Conservation (phyloP, 495 filamentous ascomycete species). For the Aspergillus taichungensis region DNA sequence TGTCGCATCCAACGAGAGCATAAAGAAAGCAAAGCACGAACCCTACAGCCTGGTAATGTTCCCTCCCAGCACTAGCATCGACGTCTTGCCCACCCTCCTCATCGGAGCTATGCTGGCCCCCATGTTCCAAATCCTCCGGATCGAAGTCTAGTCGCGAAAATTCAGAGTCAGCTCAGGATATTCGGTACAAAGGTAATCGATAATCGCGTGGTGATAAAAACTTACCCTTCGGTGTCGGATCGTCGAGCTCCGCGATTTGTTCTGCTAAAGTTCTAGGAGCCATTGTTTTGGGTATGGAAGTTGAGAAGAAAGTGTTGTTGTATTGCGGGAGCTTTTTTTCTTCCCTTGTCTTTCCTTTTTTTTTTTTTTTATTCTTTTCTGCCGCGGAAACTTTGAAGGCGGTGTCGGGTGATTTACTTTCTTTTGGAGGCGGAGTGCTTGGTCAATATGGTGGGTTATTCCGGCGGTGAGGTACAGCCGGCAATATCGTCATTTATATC, state of each 20-base stretch:
- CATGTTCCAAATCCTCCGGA: slow-evolving; percentile 63
- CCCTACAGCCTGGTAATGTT: slow-evolving; percentile 81
- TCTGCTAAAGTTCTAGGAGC: slow-evolving; percentile 44
- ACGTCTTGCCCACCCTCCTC: slow-evolving; percentile 27
- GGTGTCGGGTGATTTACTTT: slow-evolving; percentile 19
- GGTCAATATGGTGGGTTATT: background rate
- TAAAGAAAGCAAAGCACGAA: slow-evolving; percentile 26
- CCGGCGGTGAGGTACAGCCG: slow-evolving; percentile 19
- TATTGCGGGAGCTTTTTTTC: background rate
- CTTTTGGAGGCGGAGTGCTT: slow-evolving; percentile 1
- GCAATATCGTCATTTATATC: slow-evolving; percentile 14
- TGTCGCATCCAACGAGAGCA: background rate
- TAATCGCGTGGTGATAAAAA: background rate
- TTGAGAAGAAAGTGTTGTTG: background rate
- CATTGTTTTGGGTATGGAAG: slow-evolving; percentile 5
- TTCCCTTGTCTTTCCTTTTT: slow-evolving; percentile 2
- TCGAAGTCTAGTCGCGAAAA: slow-evolving; percentile 61
- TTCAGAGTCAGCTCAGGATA: background rate
- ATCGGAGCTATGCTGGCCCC: slow-evolving; percentile 44
- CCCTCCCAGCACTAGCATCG: slow-evolving; percentile 51
- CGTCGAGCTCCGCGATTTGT: slow-evolving; percentile 56
- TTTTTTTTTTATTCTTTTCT: slow-evolving; percentile 29
- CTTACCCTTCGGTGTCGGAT: slow-evolving; percentile 53
- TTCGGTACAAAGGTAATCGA: background rate
- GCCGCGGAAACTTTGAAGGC: slow-evolving; percentile 16